phyloP scores from a whole-genome alignment of 768 basidiomycete genomes.

The Leccinum pellstonianum region DNA sequence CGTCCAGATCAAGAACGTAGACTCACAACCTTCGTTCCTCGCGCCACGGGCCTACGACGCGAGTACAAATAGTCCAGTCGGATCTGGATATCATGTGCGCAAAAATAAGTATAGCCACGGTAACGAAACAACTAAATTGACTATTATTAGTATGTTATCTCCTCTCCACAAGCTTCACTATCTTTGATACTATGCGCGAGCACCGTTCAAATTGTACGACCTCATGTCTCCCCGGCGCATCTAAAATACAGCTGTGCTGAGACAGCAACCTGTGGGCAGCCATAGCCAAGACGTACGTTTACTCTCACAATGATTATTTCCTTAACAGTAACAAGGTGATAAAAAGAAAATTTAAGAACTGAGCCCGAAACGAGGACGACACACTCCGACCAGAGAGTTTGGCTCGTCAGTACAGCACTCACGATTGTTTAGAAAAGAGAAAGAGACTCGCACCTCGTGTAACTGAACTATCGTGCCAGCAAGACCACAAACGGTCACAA shows the following conservation, averaged over 20 bases:
- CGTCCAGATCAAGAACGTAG: background rate
- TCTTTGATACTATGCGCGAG: background rate
- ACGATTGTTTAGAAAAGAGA: constrained; percentile 7
- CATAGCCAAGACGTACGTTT: no score
- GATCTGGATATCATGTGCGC: background rate
- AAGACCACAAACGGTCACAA: constrained; percentile 44
- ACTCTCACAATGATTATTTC: background rate
- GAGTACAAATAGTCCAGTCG: background rate
- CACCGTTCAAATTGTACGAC: background rate
- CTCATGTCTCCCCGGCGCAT: background rate
- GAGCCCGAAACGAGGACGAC: background rate
- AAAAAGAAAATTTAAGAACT: background rate
- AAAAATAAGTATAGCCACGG: background rate
- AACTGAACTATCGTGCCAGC: constrained; percentile 34
- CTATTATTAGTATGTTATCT: background rate
- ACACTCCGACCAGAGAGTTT: background rate
- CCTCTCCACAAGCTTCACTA: background rate
- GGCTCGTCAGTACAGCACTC: background rate
- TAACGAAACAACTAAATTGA: background rate
- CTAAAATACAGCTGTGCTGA: background rate
- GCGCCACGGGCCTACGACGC: no score
- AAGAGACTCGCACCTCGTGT: constrained; percentile 36
- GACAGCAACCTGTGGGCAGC: background rate
- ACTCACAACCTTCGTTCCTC: background rate
- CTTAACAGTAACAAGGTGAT: background rate